Conservation (phyloP, 257 asterid species). For the Gynochthodes officinalis region DNA sequence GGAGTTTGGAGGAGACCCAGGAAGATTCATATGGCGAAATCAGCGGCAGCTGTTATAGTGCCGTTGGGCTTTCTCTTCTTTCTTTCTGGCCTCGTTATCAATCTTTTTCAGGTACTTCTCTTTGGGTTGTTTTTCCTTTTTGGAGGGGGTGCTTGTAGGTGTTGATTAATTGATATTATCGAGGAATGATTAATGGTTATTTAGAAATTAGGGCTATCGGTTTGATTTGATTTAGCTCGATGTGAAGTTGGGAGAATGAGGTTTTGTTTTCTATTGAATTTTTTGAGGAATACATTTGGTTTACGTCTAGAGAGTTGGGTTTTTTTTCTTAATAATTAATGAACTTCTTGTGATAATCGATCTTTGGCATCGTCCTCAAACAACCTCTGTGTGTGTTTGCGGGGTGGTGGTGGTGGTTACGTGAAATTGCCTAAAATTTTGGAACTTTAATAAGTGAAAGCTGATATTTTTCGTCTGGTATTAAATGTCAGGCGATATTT, state of each 20-base stretch:
- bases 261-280: background rate
- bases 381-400: background rate
- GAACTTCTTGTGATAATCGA: background rate
- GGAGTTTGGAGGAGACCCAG: constrained; percentile 4
- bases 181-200: background rate
- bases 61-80: constrained; percentile 88
- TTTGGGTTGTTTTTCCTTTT: background rate
- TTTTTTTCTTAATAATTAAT: background rate
- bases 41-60: constrained; percentile 72
- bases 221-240: constrained; percentile 2
- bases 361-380: background rate
- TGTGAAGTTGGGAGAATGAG: background rate
- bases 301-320: background rate
- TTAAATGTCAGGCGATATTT: constrained; percentile 54
- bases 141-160: no score
- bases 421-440: background rate
- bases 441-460: background rate
- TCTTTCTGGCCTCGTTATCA: constrained; percentile 74
- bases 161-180: no score
- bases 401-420: background rate
- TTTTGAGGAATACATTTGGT: background rate
- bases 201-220: background rate
- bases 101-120: constrained; percentile 63
- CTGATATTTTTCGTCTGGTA: constrained; percentile 1
- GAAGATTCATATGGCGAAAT: constrained; percentile 36